Conservation (phyloP, 352 stramenopile species). For the Stramenopiles sp. region DNA sequence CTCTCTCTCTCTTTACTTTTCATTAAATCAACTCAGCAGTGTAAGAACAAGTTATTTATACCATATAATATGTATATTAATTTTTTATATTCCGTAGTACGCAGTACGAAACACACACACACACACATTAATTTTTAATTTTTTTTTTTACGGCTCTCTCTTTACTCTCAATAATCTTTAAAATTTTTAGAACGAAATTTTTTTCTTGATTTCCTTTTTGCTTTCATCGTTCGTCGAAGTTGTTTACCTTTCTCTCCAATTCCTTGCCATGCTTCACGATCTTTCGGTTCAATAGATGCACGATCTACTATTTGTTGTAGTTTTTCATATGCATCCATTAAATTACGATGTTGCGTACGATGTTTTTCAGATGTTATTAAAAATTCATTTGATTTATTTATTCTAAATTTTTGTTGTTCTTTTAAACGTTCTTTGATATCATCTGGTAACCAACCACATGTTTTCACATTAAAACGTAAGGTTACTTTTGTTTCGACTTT, state of each 20-base stretch:
- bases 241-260: conserved; percentile 15
- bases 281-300: conserved; percentile 15
- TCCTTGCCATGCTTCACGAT: conserved; percentile 13
- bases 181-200: no score
- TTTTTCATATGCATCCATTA: conserved; percentile 14
- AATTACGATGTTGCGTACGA: conserved; percentile 16
- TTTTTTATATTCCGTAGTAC: no score
- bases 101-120: no score
- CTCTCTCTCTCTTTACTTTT: no score
- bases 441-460: conserved; percentile 12
- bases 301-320: conserved; percentile 12
- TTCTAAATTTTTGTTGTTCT: conserved; percentile 10
- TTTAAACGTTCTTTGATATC: conserved; percentile 11
- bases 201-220: no score
- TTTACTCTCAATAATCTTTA: no score
- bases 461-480: conserved; percentile 14
- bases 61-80: no score
- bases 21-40: no score
- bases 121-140: no score
- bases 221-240: no score
- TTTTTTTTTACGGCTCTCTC: no score
- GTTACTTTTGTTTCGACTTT: conserved; percentile 20
- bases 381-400: conserved; percentile 17
- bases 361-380: conserved; percentile 15
- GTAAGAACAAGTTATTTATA: no score